These are phyloP conservation scores for Abrus pulchellus DNA, from an alignment of 306 rosid genomes.

Conservation along the genomic window DNA sequence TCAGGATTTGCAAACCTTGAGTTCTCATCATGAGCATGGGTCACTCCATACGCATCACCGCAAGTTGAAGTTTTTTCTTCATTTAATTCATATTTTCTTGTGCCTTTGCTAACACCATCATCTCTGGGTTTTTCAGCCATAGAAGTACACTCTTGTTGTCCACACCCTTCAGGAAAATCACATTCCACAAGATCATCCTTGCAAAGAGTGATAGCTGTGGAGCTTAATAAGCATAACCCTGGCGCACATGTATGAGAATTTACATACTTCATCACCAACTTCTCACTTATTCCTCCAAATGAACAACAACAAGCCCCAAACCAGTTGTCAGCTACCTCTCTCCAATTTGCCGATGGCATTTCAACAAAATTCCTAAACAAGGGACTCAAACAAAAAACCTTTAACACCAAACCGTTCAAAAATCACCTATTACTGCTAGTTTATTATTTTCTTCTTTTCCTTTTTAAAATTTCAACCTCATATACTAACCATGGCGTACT, in stretches of 20 bases:
- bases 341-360: conserved; percentile 95
- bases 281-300: conserved; percentile 93
- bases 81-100: conserved; percentile 44
- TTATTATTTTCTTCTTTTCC: no score
- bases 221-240: conserved; percentile 74
- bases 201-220: conserved; percentile 70
- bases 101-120: conserved; percentile 37
- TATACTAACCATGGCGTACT: neutral
- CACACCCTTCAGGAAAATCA: conserved; percentile 52
- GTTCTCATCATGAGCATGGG: conserved; percentile 39
- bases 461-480: neutral
- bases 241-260: conserved; percentile 64
- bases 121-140: conserved; percentile 40
- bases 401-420: neutral
- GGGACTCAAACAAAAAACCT: neutral
- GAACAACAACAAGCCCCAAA: conserved; percentile 94
- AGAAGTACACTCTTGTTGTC: conserved; percentile 40
- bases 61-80: conserved; percentile 43
- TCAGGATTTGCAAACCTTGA: conserved; percentile 46
- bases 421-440: neutral
- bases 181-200: conserved; percentile 79
- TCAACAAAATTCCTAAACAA: conserved; percentile 77
- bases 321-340: conserved; percentile 98
- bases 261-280: conserved; percentile 78
- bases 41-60: conserved; percentile 42